Percentiles rank a stretch among this genome's conserved stretches.
phyloP scores from a whole-genome alignment of 495 filamentous ascomycete species.

The Gamarada debralockiae region DNA sequence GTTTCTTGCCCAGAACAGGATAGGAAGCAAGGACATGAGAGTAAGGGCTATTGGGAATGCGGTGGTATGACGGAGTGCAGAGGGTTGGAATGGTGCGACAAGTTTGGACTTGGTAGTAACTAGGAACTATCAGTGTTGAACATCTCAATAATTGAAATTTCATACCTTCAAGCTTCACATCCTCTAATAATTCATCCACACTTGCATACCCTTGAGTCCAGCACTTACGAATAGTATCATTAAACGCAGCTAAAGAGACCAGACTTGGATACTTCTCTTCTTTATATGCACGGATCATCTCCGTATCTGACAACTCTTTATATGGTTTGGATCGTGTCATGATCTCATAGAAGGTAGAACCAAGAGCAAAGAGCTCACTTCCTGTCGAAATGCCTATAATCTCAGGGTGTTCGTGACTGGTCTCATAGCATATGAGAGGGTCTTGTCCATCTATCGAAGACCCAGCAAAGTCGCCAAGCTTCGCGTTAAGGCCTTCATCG shows the following conservation, averaged over 20 bases:
- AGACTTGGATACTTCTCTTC: constrained; percentile 19
- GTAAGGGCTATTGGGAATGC: too few relatives aligned
- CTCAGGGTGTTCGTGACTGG: constrained; percentile 18
- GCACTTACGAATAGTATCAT: constrained; percentile 19
- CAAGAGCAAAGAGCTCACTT: constrained; percentile 28
- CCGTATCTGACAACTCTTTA: constrained; percentile 20
- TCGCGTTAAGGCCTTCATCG: too few relatives aligned
- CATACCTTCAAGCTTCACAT: too few relatives aligned
- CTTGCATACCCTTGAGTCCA: too few relatives aligned
- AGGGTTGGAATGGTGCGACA: too few relatives aligned
- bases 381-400: constrained; percentile 4
- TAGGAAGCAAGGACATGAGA: too few relatives aligned
- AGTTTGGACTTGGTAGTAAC: too few relatives aligned
- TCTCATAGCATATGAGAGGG: constrained; percentile 21
- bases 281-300: constrained; percentile 12
- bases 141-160: too few relatives aligned
- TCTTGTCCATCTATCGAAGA: constrained; percentile 25
- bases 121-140: too few relatives aligned
- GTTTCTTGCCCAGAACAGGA: too few relatives aligned
- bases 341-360: constrained; percentile 29
- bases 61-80: too few relatives aligned
- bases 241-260: constrained; percentile 9
- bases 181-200: too few relatives aligned
- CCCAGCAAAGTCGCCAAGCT: constrained; percentile 30
- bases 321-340: constrained; percentile 26